Evolutionary conservation across 2,329 filamentous ascomycete species (phyloP).

Genomic region (Fusarium pseudograminearum): DNA sequence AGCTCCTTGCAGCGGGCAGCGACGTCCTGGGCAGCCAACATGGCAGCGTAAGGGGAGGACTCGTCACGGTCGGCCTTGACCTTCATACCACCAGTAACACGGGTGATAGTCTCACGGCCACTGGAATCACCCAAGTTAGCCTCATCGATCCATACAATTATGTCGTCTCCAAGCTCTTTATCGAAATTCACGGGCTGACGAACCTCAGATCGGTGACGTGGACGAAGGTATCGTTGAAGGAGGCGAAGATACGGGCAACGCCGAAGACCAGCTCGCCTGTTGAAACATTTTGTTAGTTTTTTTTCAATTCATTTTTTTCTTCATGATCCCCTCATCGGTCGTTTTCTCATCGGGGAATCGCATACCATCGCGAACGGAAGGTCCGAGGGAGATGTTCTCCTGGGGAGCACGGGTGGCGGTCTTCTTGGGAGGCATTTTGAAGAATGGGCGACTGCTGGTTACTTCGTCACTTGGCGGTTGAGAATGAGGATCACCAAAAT

Average conservation of each 20-base stretch:
- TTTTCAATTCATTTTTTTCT: background rate
- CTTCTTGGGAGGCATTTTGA: constrained; percentile 95
- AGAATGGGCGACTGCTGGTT: constrained; percentile 54
- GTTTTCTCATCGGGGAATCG: constrained; percentile 13
- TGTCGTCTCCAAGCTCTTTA: constrained; percentile 14
- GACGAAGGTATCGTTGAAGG: constrained; percentile 94
- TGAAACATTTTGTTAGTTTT: constrained; percentile 52
- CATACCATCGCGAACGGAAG: constrained; percentile 94
- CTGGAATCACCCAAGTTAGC: constrained; percentile 72
- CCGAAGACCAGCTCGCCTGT: constrained; percentile 96
- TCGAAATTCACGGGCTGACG: constrained; percentile 55
- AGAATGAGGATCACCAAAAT: constrained; percentile 49
- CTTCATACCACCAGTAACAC: constrained; percentile 99
- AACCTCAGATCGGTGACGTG: constrained; percentile 99
- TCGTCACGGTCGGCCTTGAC: constrained; percentile 99
- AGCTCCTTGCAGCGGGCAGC: constrained; percentile 84
- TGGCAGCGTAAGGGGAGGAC: constrained; percentile 99
- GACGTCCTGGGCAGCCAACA: constrained; percentile 99
- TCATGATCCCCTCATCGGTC: background rate
- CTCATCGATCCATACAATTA: constrained; percentile 39
- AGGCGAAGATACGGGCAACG: constrained; percentile 96
- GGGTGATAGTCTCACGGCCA: constrained; percentile 99
- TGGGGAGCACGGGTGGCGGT: constrained; percentile 78
- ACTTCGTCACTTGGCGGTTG: constrained; percentile 52
- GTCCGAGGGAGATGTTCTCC: constrained; percentile 99